phyloP scores from a whole-genome alignment of 495 filamentous ascomycete genomes.

The Gamarada debralockiae region DNA sequence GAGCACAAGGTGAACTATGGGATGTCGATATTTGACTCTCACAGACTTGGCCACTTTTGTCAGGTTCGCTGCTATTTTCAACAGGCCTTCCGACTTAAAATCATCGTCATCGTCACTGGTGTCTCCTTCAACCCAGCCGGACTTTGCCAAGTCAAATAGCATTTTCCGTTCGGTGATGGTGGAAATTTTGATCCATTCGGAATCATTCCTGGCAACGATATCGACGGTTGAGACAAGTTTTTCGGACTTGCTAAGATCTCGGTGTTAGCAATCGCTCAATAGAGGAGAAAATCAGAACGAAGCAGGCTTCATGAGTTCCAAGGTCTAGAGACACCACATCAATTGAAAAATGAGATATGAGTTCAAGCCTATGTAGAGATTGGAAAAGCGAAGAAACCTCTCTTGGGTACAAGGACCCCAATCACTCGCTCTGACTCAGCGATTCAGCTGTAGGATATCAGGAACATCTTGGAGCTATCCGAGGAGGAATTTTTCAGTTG shows the following conservation, averaged over 20 bases:
- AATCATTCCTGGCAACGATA: conserved; percentile 49
- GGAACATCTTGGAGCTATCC: too few species aligned
- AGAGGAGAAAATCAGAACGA: neutral
- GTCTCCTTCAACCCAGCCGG: conserved; percentile 40
- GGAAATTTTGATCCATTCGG: conserved; percentile 54
- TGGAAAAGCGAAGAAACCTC: too few species aligned
- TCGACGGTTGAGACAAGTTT: conserved; percentile 35
- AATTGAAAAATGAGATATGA: too few species aligned
- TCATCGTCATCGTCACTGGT: conserved; percentile 1
- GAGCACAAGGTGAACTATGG: conserved; percentile 57
- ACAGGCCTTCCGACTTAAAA: conserved; percentile 36
- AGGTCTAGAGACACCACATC: too few species aligned
- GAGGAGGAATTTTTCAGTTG: too few species aligned
- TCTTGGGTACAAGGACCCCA: too few species aligned
- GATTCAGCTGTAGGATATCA: too few species aligned
- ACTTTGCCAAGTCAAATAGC: conserved; percentile 57
- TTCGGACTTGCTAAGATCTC: neutral
- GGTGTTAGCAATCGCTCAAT: neutral
- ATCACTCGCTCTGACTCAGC: too few species aligned
- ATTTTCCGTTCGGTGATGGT: conserved; percentile 52
- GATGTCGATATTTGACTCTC: conserved; percentile 53
- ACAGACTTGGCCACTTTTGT: conserved; percentile 47
- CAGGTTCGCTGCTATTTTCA: conserved; percentile 54
- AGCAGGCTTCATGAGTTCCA: too few species aligned
- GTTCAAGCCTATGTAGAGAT: too few species aligned